Conservation (phyloP, 1,284 basidiomycete genomes). For the Takashimella koratensis region DNA sequence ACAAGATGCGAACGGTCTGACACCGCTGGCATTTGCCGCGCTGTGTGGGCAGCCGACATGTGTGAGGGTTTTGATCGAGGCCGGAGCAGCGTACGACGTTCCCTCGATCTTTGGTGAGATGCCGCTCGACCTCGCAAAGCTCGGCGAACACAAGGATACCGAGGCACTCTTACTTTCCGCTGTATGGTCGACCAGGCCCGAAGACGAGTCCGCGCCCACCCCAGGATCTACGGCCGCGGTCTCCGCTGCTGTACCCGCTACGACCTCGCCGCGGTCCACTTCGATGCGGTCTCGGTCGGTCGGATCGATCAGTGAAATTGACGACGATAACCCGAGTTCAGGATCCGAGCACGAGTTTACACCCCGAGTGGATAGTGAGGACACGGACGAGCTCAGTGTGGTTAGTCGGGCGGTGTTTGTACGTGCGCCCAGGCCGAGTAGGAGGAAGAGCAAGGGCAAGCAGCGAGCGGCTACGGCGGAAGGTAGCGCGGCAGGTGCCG, state of each 20-base stretch:
- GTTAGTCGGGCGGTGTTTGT: background rate
- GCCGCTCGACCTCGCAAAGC: constrained; percentile 68
- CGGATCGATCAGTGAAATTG: constrained; percentile 31
- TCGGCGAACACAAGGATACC: constrained; percentile 55
- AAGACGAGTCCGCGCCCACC: constrained; percentile 4
- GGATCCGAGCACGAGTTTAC: constrained; percentile 30
- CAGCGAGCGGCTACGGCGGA: constrained; percentile 4
- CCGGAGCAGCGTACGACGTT: constrained; percentile 74
- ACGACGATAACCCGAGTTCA: constrained; percentile 48
- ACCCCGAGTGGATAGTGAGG: constrained; percentile 4
- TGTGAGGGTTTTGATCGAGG: constrained; percentile 64
- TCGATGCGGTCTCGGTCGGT: constrained; percentile 9
- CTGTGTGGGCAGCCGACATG: constrained; percentile 65
- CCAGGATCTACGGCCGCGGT: constrained; percentile 1
- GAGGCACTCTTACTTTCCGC: constrained; percentile 47
- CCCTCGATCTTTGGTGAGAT: constrained; percentile 74
- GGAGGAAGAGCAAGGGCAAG: constrained; percentile 18
- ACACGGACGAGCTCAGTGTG: background rate
- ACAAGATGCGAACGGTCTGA: constrained; percentile 85
- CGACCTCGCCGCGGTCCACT: background rate
- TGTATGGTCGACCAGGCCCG: constrained; percentile 36
- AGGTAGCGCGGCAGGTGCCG: background rate
- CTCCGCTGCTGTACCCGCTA: constrained; percentile 7
- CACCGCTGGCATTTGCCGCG: constrained; percentile 82
- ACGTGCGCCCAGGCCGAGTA: constrained; percentile 10